Conservation (phyloP, 441 rosid genomes). For the Melastoma candidum region DNA sequence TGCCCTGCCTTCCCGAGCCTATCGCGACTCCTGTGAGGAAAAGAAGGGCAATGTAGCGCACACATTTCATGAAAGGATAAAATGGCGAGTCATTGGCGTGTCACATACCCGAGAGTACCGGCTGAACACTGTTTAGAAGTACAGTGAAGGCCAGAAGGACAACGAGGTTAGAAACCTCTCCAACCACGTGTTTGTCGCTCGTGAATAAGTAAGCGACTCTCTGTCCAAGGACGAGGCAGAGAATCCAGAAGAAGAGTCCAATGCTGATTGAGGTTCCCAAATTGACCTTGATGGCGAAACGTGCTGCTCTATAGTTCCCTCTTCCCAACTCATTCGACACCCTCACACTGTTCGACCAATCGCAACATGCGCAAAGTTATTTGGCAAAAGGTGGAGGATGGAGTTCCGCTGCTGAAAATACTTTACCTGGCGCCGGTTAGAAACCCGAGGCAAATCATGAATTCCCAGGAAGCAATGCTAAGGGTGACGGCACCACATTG, state of each 20-base stretch:
- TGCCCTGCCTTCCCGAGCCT: constrained; percentile 32
- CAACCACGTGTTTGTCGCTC: constrained; percentile 29
- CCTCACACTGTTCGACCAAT: constrained; percentile 38
- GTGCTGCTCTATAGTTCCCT: constrained; percentile 46
- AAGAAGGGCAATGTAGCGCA: neutral
- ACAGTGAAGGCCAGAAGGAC: constrained; percentile 45
- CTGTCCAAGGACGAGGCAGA: constrained; percentile 35
- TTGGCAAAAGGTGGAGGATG: neutral
- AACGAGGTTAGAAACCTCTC: constrained; percentile 33
- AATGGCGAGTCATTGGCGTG: too few relatives aligned
- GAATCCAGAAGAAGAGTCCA: neutral
- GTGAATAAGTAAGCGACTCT: constrained; percentile 39
- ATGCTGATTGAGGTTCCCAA: constrained; percentile 24
- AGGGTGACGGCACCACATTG: constrained; percentile 24
- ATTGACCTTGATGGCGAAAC: constrained; percentile 41
- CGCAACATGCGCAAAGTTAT: neutral
- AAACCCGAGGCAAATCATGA: constrained; percentile 56
- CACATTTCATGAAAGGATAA: neutral
- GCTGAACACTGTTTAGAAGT: constrained; percentile 46
- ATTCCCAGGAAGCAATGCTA: constrained; percentile 32
- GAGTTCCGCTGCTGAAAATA: too few relatives aligned
- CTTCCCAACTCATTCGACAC: constrained; percentile 12
- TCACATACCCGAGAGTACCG: constrained; percentile 44
- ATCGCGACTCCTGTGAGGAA: constrained; percentile 29
- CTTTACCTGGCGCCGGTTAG: constrained; percentile 41